Evolutionary conservation across 2,329 filamentous ascomycete genomes (phyloP).

Genomic region (Aspergillus oerlinghausenensis): DNA sequence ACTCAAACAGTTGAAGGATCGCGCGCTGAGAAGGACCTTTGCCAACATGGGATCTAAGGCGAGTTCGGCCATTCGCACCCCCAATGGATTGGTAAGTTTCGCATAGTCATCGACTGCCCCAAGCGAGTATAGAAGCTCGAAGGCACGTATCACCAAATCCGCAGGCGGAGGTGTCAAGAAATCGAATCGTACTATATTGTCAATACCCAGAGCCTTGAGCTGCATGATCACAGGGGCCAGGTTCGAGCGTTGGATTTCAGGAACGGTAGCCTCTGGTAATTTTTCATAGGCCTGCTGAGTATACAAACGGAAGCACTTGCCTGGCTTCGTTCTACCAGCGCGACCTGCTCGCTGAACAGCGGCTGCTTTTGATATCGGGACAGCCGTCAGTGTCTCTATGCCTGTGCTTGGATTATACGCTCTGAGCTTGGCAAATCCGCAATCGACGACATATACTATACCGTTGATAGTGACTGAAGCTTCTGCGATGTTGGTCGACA

Average conservation of each 20-base stretch:
- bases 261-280: conserved; percentile 69
- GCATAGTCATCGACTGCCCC: conserved; percentile 86
- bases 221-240: conserved; percentile 84
- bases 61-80: conserved; percentile 85
- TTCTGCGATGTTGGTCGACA: conserved; percentile 94
- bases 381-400: conserved; percentile 80
- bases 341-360: conserved; percentile 88
- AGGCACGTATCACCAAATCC: conserved; percentile 75
- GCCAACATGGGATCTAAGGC: conserved; percentile 95
- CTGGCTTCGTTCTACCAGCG: conserved; percentile 80
- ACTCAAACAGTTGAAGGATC: conserved; percentile 70
- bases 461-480: conserved; percentile 92
- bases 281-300: conserved; percentile 67
- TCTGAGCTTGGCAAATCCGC: conserved; percentile 83
- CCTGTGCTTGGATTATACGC: conserved; percentile 79
- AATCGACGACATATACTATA: conserved; percentile 86
- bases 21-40: conserved; percentile 73
- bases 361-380: conserved; percentile 81
- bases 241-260: conserved; percentile 90
- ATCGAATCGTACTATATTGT: conserved; percentile 87
- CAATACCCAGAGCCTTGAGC: conserved; percentile 89
- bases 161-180: conserved; percentile 83
- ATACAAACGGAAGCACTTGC: conserved; percentile 92
- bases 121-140: conserved; percentile 82
- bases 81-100: conserved; percentile 84